Conservation (phyloP, 2,329 filamentous ascomycete genomes). For the Exophiala aquamarina region DNA sequence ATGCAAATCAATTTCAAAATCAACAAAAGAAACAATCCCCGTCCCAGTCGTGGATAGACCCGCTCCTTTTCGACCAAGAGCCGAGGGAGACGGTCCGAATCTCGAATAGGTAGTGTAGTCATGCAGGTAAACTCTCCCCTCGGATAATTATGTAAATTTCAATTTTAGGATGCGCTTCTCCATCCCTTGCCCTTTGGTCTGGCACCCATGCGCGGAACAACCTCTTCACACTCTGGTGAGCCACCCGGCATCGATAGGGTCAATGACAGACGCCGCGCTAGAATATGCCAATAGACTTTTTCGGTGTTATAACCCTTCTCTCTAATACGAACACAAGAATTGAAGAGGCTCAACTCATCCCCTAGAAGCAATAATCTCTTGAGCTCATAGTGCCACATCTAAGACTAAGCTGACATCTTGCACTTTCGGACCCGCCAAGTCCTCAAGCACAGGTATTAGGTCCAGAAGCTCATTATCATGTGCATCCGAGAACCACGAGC, state of each 20-base stretch:
- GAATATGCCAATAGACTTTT: constrained; percentile 23
- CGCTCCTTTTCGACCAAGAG: neutral
- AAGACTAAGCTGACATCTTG: constrained; percentile 96
- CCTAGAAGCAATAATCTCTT: constrained; percentile 1
- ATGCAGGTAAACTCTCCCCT: constrained; percentile 1
- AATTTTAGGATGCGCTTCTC: constrained; percentile 13
- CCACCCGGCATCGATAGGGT: constrained; percentile 13
- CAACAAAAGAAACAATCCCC: constrained; percentile 20
- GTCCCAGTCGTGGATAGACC: constrained; percentile 2
- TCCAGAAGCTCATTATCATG: constrained; percentile 98
- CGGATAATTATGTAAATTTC: constrained; percentile 15
- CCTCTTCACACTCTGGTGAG: constrained; percentile 10
- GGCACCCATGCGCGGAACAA: constrained; percentile 12
- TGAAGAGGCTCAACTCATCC: constrained; percentile 3
- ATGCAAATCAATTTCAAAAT: constrained; percentile 17
- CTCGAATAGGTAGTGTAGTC: constrained; percentile 2
- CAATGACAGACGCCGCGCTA: constrained; percentile 19
- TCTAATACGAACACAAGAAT: constrained; percentile 22
- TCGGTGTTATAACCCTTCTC: constrained; percentile 16
- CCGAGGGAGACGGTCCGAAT: constrained; percentile 5
- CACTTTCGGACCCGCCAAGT: constrained; percentile 84
- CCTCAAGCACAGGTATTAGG: constrained; percentile 95
- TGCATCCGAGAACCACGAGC: constrained; percentile 99
- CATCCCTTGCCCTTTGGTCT: constrained; percentile 12
- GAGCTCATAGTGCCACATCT: constrained; percentile 70